phyloP scores from a whole-genome alignment of 306 rosid species.

The Prunus campanulata region DNA sequence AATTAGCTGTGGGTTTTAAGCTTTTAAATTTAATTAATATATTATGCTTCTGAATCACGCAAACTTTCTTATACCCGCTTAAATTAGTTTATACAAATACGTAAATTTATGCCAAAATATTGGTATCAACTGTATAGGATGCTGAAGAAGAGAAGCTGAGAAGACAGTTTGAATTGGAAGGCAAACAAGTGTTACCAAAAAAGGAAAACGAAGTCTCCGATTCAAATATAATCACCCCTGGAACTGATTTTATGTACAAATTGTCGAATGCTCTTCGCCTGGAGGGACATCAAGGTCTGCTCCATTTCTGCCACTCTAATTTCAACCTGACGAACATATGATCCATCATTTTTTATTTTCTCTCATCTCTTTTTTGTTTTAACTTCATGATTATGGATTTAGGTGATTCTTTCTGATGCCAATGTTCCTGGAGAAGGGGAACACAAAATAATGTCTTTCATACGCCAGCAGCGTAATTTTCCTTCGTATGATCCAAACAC shows the following conservation, averaged over 20 bases:
- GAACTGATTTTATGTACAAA: slow-evolving; percentile 52
- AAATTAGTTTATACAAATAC: not conserved
- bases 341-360: not conserved
- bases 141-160: slow-evolving; percentile 39
- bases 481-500: slow-evolving; percentile 46
- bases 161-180: slow-evolving; percentile 43
- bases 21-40: too few species aligned
- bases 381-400: not conserved
- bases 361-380: not conserved
- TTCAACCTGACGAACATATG: not conserved
- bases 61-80: too few species aligned
- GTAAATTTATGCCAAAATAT: not conserved
- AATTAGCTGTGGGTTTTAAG: slow-evolving; percentile 22
- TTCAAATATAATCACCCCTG: slow-evolving; percentile 55
- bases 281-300: slow-evolving; percentile 45
- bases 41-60: not conserved
- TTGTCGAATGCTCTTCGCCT: slow-evolving; percentile 50
- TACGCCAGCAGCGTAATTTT: slow-evolving; percentile 39
- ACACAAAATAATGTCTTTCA: slow-evolving; percentile 50
- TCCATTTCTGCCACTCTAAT: not conserved
- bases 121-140: slow-evolving; percentile 28
- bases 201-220: slow-evolving; percentile 36
- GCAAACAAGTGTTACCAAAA: slow-evolving; percentile 40
- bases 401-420: slow-evolving; percentile 5
- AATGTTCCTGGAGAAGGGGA: slow-evolving; percentile 65